Conservation (phyloP, 2,329 filamentous ascomycete species). For the Rutstroemia sp. region DNA sequence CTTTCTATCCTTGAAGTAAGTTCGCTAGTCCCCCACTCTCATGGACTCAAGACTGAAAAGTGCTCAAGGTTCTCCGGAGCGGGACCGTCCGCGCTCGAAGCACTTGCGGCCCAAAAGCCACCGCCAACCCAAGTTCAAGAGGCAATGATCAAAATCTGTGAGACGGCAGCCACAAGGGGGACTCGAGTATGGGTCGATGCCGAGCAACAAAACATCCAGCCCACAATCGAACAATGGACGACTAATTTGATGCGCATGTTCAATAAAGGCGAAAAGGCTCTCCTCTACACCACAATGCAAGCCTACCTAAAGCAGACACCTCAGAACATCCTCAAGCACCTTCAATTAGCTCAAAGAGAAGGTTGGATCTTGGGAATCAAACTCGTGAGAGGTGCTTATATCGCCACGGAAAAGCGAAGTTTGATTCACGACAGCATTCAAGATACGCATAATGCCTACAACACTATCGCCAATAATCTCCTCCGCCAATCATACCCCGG, state of each 20-base stretch:
- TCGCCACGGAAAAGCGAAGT: constrained; percentile 39
- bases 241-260: constrained; percentile 45
- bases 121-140: constrained; percentile 37
- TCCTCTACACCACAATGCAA: constrained; percentile 45
- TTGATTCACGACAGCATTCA: constrained; percentile 40
- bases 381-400: constrained; percentile 46
- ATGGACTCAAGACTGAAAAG: background rate
- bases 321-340: constrained; percentile 37
- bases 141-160: constrained; percentile 31
- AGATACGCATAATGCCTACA: constrained; percentile 44
- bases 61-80: constrained; percentile 39
- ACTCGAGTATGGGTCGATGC: constrained; percentile 45
- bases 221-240: constrained; percentile 44
- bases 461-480: constrained; percentile 42
- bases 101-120: constrained; percentile 32
- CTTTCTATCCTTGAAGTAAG: constrained; percentile 44
- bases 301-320: constrained; percentile 44
- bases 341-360: constrained; percentile 37
- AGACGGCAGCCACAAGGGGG: constrained; percentile 16
- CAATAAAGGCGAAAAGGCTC: constrained; percentile 36
- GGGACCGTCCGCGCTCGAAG: constrained; percentile 35
- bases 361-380: constrained; percentile 45
- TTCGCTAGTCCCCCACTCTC: background rate
- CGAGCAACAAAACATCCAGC: constrained; percentile 45
- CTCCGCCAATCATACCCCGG: constrained; percentile 37